Conservation (phyloP, 2,329 filamentous ascomycete species). For the Purpureocillium lavendulum region DNA sequence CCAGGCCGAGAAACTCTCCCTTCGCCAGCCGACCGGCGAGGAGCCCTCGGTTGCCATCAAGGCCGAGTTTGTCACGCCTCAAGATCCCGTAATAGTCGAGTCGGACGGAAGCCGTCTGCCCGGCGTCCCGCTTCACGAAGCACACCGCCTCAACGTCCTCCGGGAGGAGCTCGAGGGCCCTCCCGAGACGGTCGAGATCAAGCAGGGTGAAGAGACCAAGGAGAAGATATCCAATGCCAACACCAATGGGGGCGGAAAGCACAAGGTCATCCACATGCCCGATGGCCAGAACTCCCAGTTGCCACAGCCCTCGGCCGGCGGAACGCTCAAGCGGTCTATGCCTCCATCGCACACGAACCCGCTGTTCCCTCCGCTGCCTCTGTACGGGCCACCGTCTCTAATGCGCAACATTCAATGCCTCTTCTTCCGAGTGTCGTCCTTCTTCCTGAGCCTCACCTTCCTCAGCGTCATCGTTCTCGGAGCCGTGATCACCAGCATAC, state of each 20-base stretch:
- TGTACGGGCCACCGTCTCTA: conserved; percentile 68
- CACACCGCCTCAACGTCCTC: conserved; percentile 59
- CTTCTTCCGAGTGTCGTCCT: conserved; percentile 58
- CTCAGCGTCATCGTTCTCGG: conserved; percentile 68
- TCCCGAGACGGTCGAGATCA: conserved; percentile 16
- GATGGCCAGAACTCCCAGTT: conserved; percentile 22
- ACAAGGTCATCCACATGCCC: conserved; percentile 16
- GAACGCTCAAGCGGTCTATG: conserved; percentile 36
- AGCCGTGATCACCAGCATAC: conserved; percentile 60
- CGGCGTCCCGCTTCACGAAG: conserved; percentile 60
- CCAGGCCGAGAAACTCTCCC: conserved; percentile 52
- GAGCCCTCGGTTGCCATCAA: conserved; percentile 43
- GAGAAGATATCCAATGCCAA: conserved; percentile 14
- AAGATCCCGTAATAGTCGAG: conserved; percentile 64
- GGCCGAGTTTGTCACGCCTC: conserved; percentile 58
- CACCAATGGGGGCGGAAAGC: conserved; percentile 24
- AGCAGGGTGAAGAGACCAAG: conserved; percentile 14
- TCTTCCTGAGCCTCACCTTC: conserved; percentile 70
- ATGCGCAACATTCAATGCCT: conserved; percentile 58
- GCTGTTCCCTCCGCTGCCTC: conserved; percentile 74
- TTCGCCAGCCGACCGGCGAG: conserved; percentile 21
- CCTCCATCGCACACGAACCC: conserved; percentile 67
- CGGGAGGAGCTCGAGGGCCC: conserved; percentile 37
- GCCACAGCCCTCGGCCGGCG: conserved; percentile 35
- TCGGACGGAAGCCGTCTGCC: conserved; percentile 59